Evolutionary conservation across 1,284 basidiomycete genomes (phyloP).

Genomic region (Kwoniella shivajii): DNA sequence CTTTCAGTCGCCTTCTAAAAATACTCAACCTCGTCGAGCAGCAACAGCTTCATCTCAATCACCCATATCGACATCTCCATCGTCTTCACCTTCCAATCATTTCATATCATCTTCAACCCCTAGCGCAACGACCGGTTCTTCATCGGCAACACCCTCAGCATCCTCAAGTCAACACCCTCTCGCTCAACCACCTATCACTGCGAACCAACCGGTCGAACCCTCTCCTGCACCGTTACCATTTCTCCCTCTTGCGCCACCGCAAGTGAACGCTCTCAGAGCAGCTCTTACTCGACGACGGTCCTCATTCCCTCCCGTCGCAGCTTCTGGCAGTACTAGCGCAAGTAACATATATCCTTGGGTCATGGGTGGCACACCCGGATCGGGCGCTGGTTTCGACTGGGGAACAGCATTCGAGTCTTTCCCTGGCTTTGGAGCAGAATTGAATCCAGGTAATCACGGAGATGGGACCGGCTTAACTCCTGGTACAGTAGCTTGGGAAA

Average conservation of each 20-base stretch:
- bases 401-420: conserved; percentile 5
- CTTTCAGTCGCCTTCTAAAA: conserved; percentile 10
- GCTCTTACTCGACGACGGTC: conserved; percentile 28
- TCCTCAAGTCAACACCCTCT: conserved; percentile 13
- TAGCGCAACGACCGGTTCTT: conserved; percentile 2
- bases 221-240: conserved; percentile 14
- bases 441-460: neutral
- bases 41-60: neutral
- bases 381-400: conserved; percentile 11
- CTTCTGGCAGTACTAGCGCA: conserved; percentile 21
- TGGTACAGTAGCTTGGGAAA: conserved; percentile 26
- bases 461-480: conserved; percentile 1
- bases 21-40: conserved; percentile 10
- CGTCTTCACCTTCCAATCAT: conserved; percentile 1
- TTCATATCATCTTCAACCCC: neutral
- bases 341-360: conserved; percentile 27
- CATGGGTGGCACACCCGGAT: conserved; percentile 23
- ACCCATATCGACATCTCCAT: neutral
- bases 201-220: neutral
- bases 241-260: conserved; percentile 15
- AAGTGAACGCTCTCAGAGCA: conserved; percentile 18
- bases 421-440: conserved; percentile 3
- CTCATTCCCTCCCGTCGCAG: conserved; percentile 35
- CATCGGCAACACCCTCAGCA: neutral
- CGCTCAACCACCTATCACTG: conserved; percentile 13